Evolutionary conservation across 2,329 filamentous ascomycete genomes (phyloP), one percentile per base, ranked within the genome.

Genomic region (Cercospora sojina): DNA sequence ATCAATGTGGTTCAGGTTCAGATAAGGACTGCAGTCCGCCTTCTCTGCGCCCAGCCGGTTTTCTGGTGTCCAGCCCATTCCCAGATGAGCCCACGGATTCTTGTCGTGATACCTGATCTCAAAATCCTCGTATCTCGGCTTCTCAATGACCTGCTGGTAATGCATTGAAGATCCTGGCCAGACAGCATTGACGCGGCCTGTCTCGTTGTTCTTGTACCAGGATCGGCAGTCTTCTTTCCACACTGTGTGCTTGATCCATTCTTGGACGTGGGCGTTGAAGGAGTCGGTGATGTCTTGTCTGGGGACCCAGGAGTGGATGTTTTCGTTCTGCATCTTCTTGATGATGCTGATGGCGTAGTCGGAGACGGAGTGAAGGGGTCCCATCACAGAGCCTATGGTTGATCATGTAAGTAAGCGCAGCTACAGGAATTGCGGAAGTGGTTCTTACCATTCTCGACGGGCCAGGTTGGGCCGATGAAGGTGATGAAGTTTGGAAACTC

Each of bases 111-210:
- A 81, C 38, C 73, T 64, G 58, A 83, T 81, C 0, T 80, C 75
- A 57, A 81, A 81, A 67, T 82, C 80, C 60, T 83, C 80, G 63
- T 79, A 82, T 8, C 81, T 77, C 0, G 79, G 79, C 0, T 65
- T 70, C 43, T 72, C 67, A 18, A 82, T 79, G 9, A 80, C 73
- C 63, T 80, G 73, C 57, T 73, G 76, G 66, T 84, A 85, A 62
- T 85, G 83, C 49, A 85, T 78, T 0, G 80, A 82, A 3, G 78
- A 81, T 3, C 84, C 84, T 0, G 84, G 83, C 80, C 80, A 86
- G 1, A 86, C 76, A 3, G 83, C 67, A 74, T 78, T 78, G 18
- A 83, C 80, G 5, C 80, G 75, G n/a, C 80, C 81, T 1, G 80
- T 82, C 23, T 79, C 77, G 64, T 81, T 80, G 71, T 84, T 79